These are phyloP conservation scores for Fusarium agapanthi DNA, from an alignment of 2,329 filamentous ascomycete genomes.

Conservation along the genomic window DNA sequence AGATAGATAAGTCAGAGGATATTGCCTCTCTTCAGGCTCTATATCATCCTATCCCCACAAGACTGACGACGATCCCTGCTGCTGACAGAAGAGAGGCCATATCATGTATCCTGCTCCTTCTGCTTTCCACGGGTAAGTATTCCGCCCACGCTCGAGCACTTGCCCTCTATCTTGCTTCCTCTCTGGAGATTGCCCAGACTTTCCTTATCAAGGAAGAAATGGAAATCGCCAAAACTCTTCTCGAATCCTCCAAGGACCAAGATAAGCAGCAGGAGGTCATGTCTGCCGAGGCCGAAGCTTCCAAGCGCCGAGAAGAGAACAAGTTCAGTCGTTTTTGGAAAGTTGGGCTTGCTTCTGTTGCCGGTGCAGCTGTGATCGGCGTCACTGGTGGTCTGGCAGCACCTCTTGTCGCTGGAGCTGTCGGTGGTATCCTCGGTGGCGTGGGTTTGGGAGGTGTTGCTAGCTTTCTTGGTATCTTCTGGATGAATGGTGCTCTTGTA, in stretches of 20 bases:
- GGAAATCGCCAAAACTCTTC: constrained; percentile 77
- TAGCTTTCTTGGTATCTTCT: constrained; percentile 85
- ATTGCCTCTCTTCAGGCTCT: constrained; percentile 57
- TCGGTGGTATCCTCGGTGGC: constrained; percentile 85
- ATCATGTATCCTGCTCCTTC: constrained; percentile 74
- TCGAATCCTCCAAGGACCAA: constrained; percentile 68
- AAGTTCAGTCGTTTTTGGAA: constrained; percentile 83
- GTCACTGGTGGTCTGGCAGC: constrained; percentile 92
- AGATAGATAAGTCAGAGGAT: constrained; percentile 48
- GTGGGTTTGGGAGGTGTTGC: constrained; percentile 87
- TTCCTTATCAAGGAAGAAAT: constrained; percentile 75
- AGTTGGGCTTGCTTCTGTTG: constrained; percentile 86
- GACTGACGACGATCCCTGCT: constrained; percentile 64
- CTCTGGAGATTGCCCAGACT: constrained; percentile 68
- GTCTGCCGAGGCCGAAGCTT: constrained; percentile 79
- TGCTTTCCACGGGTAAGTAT: constrained; percentile 78
- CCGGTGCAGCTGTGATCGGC: constrained; percentile 89
- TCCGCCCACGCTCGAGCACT: constrained; percentile 76
- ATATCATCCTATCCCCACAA: constrained; percentile 62
- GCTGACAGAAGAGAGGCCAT: constrained; percentile 70
- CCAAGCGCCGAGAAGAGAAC: constrained; percentile 76
- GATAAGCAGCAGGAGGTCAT: constrained; percentile 58
- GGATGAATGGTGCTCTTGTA: constrained; percentile 85
- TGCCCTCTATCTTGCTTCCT: constrained; percentile 72
- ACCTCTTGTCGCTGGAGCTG: constrained; percentile 83